phyloP scores from a whole-genome alignment of 495 filamentous ascomycete species.

The Geoglossum glabrum region DNA sequence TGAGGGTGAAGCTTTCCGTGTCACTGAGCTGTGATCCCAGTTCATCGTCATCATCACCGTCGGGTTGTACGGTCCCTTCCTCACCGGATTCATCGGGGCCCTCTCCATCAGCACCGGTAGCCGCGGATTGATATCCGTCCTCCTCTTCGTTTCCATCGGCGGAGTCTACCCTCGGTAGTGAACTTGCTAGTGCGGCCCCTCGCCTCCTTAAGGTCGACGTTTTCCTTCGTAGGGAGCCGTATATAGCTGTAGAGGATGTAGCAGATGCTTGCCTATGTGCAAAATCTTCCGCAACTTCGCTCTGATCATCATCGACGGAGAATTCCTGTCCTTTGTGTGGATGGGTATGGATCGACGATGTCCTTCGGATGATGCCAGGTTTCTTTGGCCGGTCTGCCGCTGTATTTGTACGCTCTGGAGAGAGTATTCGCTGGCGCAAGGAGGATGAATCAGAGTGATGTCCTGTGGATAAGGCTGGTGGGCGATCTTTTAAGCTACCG shows the following conservation, averaged over 20 bases:
- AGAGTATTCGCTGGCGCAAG: neutral
- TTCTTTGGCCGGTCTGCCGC: neutral
- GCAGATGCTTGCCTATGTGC: slow-evolving; percentile 6
- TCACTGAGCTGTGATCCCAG: slow-evolving; percentile 23
- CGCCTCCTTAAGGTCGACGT: slow-evolving; percentile 57
- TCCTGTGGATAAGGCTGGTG: neutral
- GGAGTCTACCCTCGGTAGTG: slow-evolving; percentile 27
- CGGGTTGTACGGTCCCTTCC: slow-evolving; percentile 10
- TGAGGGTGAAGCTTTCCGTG: slow-evolving; percentile 43
- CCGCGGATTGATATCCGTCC: slow-evolving; percentile 26
- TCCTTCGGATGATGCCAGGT: neutral
- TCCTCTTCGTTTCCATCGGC: slow-evolving; percentile 26
- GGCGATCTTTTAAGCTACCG: neutral
- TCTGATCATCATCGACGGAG: slow-evolving; percentile 77
- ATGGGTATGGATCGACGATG: slow-evolving; percentile 13
- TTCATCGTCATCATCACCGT: slow-evolving; percentile 30
- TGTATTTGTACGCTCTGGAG: neutral
- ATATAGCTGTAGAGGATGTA: slow-evolving; percentile 8
- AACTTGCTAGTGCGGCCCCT: slow-evolving; percentile 32
- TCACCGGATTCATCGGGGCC: neutral
- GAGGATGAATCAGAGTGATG: neutral
- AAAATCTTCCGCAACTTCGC: slow-evolving; percentile 53
- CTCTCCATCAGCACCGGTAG: slow-evolving; percentile 12
- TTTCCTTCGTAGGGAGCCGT: slow-evolving; percentile 21
- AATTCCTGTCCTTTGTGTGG: slow-evolving; percentile 75